These are phyloP conservation scores for Glebionis coronaria DNA, from an alignment of 129 eudicot species.

Conservation along the genomic window DNA sequence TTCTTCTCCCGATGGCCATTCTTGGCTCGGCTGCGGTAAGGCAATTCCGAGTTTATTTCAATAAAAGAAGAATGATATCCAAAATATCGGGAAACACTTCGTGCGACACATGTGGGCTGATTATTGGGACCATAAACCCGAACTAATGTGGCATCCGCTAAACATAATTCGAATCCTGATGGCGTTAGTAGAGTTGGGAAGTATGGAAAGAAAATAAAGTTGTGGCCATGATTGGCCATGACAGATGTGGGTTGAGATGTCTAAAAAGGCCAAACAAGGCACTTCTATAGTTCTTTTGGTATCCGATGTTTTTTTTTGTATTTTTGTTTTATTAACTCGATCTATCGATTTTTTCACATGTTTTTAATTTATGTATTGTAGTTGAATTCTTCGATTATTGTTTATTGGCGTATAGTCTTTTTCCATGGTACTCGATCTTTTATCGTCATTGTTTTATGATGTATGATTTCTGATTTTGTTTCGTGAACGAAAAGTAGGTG, in stretches of 20 bases:
- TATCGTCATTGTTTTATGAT: too few relatives aligned
- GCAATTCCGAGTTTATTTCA: too few relatives aligned
- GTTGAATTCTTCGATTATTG: constrained; percentile 3
- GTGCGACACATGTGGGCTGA: constrained; percentile 40
- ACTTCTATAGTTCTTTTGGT: constrained; percentile 43
- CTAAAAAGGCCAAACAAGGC: constrained; percentile 48
- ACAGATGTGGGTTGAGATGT: too few relatives aligned
- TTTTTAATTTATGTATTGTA: constrained; percentile 1
- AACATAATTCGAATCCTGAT: constrained; percentile 12
- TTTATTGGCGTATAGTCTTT: neutral
- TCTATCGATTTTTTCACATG: too few relatives aligned
- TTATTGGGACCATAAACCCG: too few relatives aligned
- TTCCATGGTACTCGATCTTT: neutral
- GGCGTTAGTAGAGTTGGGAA: constrained; percentile 21
- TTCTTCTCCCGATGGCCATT: too few relatives aligned
- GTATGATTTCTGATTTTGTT: neutral
- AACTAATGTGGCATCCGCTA: constrained; percentile 23
- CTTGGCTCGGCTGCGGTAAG: too few relatives aligned
- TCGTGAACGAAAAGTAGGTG: neutral
- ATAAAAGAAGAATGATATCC: neutral
- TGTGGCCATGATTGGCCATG: constrained; percentile 41
- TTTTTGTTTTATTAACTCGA: too few relatives aligned
- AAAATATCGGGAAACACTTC: constrained; percentile 24
- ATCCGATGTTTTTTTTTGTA: constrained; percentile 19
- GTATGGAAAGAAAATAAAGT: constrained; percentile 48